Evolutionary conservation across 495 filamentous ascomycete genomes (phyloP), one percentile per base, ranked within the genome.

Genomic region (Cladorrhinum samala): DNA sequence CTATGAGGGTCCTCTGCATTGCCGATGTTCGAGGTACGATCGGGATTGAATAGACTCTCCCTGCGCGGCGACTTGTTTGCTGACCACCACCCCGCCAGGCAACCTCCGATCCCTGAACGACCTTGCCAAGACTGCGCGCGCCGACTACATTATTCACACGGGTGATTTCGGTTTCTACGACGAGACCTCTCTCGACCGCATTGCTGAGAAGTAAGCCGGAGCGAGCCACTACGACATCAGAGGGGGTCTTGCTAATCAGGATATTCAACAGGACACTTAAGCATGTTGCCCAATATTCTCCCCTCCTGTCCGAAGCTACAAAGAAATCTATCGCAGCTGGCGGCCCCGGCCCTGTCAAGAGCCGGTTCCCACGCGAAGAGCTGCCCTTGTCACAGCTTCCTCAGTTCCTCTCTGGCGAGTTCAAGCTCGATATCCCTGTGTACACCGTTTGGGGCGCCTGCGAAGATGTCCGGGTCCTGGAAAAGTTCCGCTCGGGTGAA

Each of bases 121-220:
- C 38, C 83, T 97, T 49, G 94, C 94, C 53, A 91, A 86, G 68
- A 83, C 91, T 63, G 93, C 94, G 49, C 85, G 86, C 63, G 93
- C 93, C 49, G 89, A 96, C 71, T 87, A 95, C 68, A 94, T 99
- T 62, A 88, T 99, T 57, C 93, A 99, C 71, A 97, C 94, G 30
- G 94, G 94, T 65, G 94, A 99, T 66, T 99, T 99, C 66, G 94
- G 94, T 49, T 99, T 99, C 73, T 99, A 99, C 72, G 94, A 99
- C 66, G 89, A 94, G 47, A 86, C 83, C 38, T 99, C 94, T 9
- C 74, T 99, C 27, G 91, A 99, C 61, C 87, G 94, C 51, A 97
- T 99, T 76, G 93, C 93, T 8, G 94, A 99, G 68, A 99, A 99
- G 93, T 98, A 70, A 78, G 89, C 77, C 40, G 57, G 47, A 23